Conservation (phyloP, 805 yeast species). For the Candida ipomoeae region DNA sequence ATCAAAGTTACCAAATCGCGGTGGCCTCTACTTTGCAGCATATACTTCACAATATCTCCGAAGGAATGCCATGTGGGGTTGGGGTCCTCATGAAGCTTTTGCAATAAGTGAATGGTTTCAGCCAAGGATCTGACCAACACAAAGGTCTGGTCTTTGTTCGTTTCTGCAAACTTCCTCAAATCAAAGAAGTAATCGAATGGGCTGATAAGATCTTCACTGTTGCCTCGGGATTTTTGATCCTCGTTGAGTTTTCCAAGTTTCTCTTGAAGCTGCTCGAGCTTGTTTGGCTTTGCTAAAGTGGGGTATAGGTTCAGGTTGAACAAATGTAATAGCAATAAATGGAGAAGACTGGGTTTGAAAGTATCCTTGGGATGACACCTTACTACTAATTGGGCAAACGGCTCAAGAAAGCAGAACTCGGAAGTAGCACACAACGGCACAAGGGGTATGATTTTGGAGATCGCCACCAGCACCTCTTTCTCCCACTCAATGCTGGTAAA, state of each 20-base stretch:
- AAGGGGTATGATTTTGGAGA: neutral
- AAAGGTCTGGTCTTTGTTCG: neutral
- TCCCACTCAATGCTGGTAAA: neutral
- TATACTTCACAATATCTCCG: slow-evolving; percentile 4
- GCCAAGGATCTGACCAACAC: neutral
- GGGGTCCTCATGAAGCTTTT: slow-evolving; percentile 1
- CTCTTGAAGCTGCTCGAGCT: neutral
- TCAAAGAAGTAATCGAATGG: slow-evolving; percentile 9
- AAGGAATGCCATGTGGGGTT: slow-evolving; percentile 7
- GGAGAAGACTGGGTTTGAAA: slow-evolving; percentile 6
- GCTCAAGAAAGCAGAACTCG: neutral
- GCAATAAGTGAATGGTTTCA: neutral
- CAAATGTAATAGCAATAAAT: slow-evolving; percentile 8
- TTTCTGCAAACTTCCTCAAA: neutral
- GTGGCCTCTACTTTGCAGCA: slow-evolving; percentile 10
- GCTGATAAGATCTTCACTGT: neutral
- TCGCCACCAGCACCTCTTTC: neutral
- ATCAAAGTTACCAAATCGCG: slow-evolving; percentile 10
- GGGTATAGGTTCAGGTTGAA: slow-evolving; percentile 4
- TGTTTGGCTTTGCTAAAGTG: neutral
- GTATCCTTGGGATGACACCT: neutral
- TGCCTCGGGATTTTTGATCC: neutral
- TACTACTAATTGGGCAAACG: slow-evolving; percentile 2
- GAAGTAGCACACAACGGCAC: neutral
- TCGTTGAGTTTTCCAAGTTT: neutral